Evolutionary conservation across 305 asterid species (phyloP).

Genomic region (Fraxinus greggii): DNA sequence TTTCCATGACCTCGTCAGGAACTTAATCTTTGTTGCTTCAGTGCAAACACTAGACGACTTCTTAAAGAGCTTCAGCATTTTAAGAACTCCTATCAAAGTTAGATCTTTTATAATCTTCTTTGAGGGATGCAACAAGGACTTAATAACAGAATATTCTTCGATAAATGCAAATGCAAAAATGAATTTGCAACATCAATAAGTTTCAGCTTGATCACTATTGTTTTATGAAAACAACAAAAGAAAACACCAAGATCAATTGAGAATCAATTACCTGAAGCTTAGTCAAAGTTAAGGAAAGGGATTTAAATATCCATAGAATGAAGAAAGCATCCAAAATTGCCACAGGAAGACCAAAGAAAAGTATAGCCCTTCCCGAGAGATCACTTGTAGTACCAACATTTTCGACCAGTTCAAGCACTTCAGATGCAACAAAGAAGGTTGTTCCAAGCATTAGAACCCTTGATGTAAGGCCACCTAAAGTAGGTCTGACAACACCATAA

Average conservation of each 20-base stretch:
- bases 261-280: slow-evolving; percentile 84
- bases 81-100: background rate
- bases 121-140: background rate
- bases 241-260: slow-evolving; percentile 8
- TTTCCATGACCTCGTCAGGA: background rate
- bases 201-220: background rate
- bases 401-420: slow-evolving; percentile 80
- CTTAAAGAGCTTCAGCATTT: background rate
- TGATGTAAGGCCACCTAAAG: slow-evolving; percentile 88
- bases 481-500: slow-evolving; percentile 92
- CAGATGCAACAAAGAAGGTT: slow-evolving; percentile 80
- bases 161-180: background rate
- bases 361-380: slow-evolving; percentile 81
- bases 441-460: slow-evolving; percentile 86
- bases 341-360: slow-evolving; percentile 79
- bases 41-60: background rate
- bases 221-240: background rate
- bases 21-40: background rate
- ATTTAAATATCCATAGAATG: slow-evolving; percentile 87
- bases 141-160: background rate
- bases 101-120: background rate
- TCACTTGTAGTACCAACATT: slow-evolving; percentile 88
- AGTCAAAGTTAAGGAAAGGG: slow-evolving; percentile 78
- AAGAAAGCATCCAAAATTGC: slow-evolving; percentile 93
- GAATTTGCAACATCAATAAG: background rate